Evolutionary conservation across 805 yeast genomes (phyloP).

Genomic region (Kuraishia floccosa): DNA sequence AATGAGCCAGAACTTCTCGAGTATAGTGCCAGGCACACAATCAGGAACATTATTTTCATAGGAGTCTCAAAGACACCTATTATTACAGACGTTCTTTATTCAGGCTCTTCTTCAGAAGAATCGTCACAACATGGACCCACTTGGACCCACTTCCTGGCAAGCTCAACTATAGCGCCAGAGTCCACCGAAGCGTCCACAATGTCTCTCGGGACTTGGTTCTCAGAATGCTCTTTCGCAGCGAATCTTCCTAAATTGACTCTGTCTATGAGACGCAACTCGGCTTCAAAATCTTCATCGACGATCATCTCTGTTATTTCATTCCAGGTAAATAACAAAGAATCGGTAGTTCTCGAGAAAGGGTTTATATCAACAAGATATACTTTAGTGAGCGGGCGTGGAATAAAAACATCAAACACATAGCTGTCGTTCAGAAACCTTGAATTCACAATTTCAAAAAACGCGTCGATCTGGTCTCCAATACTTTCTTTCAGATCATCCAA

Average conservation of each 20-base stretch:
- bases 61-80: not conserved
- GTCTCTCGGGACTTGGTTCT: constrained; percentile 86
- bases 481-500: constrained; percentile 39
- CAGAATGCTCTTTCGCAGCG: constrained; percentile 74
- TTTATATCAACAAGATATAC: constrained; percentile 77
- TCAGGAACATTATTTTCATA: not conserved
- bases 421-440: constrained; percentile 39
- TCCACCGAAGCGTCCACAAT: constrained; percentile 75
- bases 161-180: constrained; percentile 56
- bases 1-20: no score
- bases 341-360: constrained; percentile 73
- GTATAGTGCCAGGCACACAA: no score
- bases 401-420: constrained; percentile 71
- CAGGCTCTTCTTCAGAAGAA: constrained; percentile 6
- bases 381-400: constrained; percentile 61
- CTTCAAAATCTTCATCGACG: constrained; percentile 20
- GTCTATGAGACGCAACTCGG: constrained; percentile 55
- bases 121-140: constrained; percentile 14
- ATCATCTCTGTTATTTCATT: constrained; percentile 44
- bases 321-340: constrained; percentile 76
- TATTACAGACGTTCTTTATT: not conserved
- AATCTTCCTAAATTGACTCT: constrained; percentile 66
- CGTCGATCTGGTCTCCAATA: constrained; percentile 34
- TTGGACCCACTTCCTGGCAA: constrained; percentile 47
- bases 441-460: constrained; percentile 38